Evolutionary conservation across 2,329 filamentous ascomycete genomes (phyloP).

Genomic region (Microsporum canis): DNA sequence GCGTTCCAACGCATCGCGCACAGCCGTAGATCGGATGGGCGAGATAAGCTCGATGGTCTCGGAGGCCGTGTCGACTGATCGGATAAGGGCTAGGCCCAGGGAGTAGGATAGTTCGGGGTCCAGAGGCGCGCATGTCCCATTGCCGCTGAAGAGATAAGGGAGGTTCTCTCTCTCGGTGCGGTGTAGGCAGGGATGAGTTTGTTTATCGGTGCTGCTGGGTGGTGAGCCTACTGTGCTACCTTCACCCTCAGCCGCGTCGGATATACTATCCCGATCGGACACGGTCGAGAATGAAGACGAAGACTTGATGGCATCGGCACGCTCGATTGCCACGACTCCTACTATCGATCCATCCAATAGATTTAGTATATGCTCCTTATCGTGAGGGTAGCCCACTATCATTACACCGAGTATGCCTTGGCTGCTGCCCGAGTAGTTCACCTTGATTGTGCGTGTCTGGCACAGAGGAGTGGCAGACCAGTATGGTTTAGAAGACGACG

Average conservation of each 20-base stretch:
- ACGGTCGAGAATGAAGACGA: neutral
- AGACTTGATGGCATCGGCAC: slow-evolving; percentile 19
- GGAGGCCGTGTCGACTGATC: slow-evolving; percentile 29
- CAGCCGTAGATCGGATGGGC: slow-evolving; percentile 29
- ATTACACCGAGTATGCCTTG: slow-evolving; percentile 42
- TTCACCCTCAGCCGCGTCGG: neutral
- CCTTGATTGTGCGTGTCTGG: slow-evolving; percentile 36
- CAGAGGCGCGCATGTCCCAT: slow-evolving; percentile 33
- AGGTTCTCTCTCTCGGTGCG: slow-evolving; percentile 36
- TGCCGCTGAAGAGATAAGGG: slow-evolving; percentile 40
- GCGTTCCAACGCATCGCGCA: slow-evolving; percentile 23
- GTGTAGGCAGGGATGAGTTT: slow-evolving; percentile 4
- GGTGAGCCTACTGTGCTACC: neutral
- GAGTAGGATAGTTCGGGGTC: slow-evolving; percentile 39
- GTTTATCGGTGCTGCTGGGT: neutral
- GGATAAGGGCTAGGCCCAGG: slow-evolving; percentile 41
- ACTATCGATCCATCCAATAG: slow-evolving; percentile 45
- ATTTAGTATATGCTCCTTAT: slow-evolving; percentile 38
- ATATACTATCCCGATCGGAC: neutral
- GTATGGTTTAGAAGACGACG: slow-evolving; percentile 18
- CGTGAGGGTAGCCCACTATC: slow-evolving; percentile 40
- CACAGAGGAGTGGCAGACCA: slow-evolving; percentile 41
- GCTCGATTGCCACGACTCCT: slow-evolving; percentile 41
- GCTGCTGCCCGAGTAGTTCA: slow-evolving; percentile 37
- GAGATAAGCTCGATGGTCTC: slow-evolving; percentile 39